A percentile compares a stretch with the other conserved stretches of the same genome.
Evolutionary conservation across 2,329 filamentous ascomycete species (phyloP).

Genomic region (Beauveria asiatica): DNA sequence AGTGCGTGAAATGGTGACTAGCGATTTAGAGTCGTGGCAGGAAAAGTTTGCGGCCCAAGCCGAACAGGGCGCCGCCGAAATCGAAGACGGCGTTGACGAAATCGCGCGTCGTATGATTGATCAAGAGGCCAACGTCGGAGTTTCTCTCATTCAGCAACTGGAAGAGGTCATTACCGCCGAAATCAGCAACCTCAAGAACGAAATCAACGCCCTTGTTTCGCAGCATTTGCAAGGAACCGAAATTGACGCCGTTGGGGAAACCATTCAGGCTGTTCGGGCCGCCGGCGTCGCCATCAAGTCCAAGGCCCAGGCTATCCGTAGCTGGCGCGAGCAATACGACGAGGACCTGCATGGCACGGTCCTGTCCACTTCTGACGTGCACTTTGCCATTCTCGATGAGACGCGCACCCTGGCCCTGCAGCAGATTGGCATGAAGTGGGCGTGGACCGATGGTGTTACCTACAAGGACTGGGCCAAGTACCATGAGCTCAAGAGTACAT

Average conservation of each 20-base stretch:
- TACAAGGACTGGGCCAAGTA: constrained; percentile 98
- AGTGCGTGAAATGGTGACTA: constrained; percentile 58
- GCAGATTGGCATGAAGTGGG: constrained; percentile 90
- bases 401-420: constrained; percentile 80
- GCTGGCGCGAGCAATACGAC: constrained; percentile 68
- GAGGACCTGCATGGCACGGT: constrained; percentile 60
- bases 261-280: constrained; percentile 46
- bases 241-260: constrained; percentile 32
- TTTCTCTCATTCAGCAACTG: constrained; percentile 58
- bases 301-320: constrained; percentile 65
- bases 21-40: constrained; percentile 80
- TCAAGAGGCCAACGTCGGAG: constrained; percentile 57
- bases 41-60: constrained; percentile 78
- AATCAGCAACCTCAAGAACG: constrained; percentile 55
- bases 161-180: constrained; percentile 58
- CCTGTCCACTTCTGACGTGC: constrained; percentile 64
- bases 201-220: constrained; percentile 56
- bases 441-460: constrained; percentile 88
- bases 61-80: constrained; percentile 67
- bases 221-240: constrained; percentile 42
- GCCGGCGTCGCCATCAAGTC: constrained; percentile 68
- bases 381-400: constrained; percentile 72
- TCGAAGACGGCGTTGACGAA: constrained; percentile 60
- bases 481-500: constrained; percentile 73
- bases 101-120: constrained; percentile 48